phyloP scores from a whole-genome alignment of 495 filamentous ascomycete species.

The Daldinia decipiens region DNA sequence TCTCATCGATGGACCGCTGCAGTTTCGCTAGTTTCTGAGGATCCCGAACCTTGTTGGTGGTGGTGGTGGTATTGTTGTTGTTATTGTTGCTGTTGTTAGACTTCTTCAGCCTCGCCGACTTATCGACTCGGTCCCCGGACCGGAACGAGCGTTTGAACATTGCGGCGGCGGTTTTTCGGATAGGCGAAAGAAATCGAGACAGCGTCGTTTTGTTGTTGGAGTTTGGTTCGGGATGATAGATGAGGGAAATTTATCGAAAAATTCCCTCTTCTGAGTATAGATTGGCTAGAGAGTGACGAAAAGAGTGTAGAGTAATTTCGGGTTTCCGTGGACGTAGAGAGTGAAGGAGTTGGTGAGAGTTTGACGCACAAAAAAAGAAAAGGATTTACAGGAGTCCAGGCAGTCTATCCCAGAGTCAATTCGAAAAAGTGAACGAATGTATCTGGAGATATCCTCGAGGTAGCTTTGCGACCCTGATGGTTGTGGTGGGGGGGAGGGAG shows the following conservation, averaged over 20 bases:
- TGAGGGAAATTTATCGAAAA: slow-evolving; percentile 33
- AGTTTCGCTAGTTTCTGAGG: slow-evolving; percentile 76
- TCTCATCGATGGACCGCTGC: slow-evolving; percentile 63
- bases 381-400: slow-evolving; percentile 63
- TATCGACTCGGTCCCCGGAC: slow-evolving; percentile 78
- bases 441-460: slow-evolving; percentile 56
- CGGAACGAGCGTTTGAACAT: slow-evolving; percentile 90
- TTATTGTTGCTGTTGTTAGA: slow-evolving; percentile 40
- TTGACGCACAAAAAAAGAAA: slow-evolving; percentile 63
- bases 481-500: slow-evolving; percentile 57
- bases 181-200: slow-evolving; percentile 45
- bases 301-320: slow-evolving; percentile 46
- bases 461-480: slow-evolving; percentile 63
- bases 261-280: slow-evolving; percentile 30
- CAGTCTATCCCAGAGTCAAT: slow-evolving; percentile 53
- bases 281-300: slow-evolving; percentile 61
- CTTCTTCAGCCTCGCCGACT: slow-evolving; percentile 81
- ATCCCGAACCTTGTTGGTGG: slow-evolving; percentile 67
- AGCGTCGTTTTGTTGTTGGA: slow-evolving; percentile 44
- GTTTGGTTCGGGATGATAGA: slow-evolving; percentile 44
- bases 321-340: slow-evolving; percentile 44
- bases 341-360: slow-evolving; percentile 44
- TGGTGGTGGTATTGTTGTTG: slow-evolving; percentile 15
- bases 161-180: slow-evolving; percentile 52
- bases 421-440: slow-evolving; percentile 49